Evolutionary conservation across 805 yeast species (phyloP), one percentile per base, ranked within the genome.

Genomic region (Ascoidea rubescens): DNA sequence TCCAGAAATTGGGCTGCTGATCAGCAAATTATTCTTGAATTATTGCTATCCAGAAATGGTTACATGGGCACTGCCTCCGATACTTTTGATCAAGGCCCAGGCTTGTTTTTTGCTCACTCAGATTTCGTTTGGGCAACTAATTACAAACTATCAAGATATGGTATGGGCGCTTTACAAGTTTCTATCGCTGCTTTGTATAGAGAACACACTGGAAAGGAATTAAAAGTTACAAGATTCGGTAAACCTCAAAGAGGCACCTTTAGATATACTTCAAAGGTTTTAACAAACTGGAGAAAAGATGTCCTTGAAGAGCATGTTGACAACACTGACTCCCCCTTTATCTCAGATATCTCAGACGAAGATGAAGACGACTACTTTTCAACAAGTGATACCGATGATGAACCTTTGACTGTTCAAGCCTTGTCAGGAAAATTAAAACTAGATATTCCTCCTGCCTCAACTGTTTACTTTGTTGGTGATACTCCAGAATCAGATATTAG

Each of bases 51-150:
- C 52, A 77, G 84, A 59, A 70, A 77, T 54, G 96, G 96, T 61
- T 79, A 76, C 46, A 84, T 88, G 89, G 96, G 96, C 46, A 88
- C 96, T 4, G 73, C 77, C 47, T 76, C 84, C 45, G 74, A 79
- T 57, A 78, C 84, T 16, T 80, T 67, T 62, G 83, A 82, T 54
- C 89, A 87, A 57, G 90, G 90, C 45, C 93, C 95, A 42, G 79
- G 80, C 49, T 78, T 87, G 53, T 86, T 84, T 67, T 88, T 87
- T 72, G 95, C 95, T 46, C 95, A 88, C 65, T 84, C 91, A 21
- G 96, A 88, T 68, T 84, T 88, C 61, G 87, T 88, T 52, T 88
- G 96, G 96, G 91, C 96, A 10, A 86, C 96, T 4, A 85, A 87
- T 67, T 87, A 85, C 64, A 79, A 78, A 59, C 71, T 85, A 56